These are phyloP conservation scores for Fusarium stilboides DNA, from an alignment of 2,329 filamentous ascomycete genomes.

Conservation along the genomic window DNA sequence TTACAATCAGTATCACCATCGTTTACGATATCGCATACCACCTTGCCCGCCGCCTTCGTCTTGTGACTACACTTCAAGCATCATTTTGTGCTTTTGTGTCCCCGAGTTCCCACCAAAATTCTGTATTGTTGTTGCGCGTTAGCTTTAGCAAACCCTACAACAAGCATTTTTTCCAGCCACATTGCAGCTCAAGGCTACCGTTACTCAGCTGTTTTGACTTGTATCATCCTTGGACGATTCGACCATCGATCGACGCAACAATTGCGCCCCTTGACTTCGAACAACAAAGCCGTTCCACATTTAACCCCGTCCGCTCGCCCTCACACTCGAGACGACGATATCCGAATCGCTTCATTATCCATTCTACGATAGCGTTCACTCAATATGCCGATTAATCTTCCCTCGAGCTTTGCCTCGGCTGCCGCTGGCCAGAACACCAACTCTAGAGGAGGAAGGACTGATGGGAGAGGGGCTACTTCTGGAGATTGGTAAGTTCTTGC, in stretches of 20 bases:
- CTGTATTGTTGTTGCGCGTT: constrained; percentile 36
- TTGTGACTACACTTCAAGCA: constrained; percentile 43
- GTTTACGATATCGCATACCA: constrained; percentile 42
- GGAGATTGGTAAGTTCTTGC: constrained; percentile 78
- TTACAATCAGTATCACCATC: constrained; percentile 39
- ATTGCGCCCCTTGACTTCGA: constrained; percentile 39
- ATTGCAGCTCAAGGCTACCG: constrained; percentile 33
- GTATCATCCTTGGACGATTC: constrained; percentile 28
- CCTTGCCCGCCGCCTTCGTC: constrained; percentile 38
- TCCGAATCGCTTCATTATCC: constrained; percentile 13
- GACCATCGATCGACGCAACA: constrained; percentile 37
- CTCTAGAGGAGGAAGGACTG: constrained; percentile 71
- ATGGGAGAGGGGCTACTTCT: constrained; percentile 69
- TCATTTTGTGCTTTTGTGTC: constrained; percentile 46
- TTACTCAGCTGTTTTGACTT: constrained; percentile 27
- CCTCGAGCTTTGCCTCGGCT: constrained; percentile 87
- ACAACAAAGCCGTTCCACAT: constrained; percentile 44
- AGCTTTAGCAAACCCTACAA: constrained; percentile 31
- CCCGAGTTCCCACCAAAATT: constrained; percentile 35
- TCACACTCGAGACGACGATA: constrained; percentile 37
- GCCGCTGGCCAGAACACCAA: constrained; percentile 80
- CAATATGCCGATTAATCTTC: constrained; percentile 80
- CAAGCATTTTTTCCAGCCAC: constrained; percentile 33
- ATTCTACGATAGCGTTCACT: constrained; percentile 41
- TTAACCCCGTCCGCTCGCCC: constrained; percentile 34